phyloP scores from a whole-genome alignment of 495 filamentous ascomycete genomes.

The Parathielavia appendiculata region DNA sequence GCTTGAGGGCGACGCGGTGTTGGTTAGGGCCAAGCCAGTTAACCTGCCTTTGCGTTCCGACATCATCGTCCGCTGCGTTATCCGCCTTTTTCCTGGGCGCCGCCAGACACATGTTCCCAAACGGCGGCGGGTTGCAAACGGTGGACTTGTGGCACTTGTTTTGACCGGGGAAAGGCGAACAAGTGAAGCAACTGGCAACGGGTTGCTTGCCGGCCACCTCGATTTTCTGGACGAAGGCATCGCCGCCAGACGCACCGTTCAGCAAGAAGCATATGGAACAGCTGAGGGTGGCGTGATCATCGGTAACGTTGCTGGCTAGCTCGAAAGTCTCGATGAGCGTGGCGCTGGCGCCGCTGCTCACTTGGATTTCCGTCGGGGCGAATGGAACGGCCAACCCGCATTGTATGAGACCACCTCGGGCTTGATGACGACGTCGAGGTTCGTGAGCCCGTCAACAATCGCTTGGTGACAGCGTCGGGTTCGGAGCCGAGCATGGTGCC shows the following conservation, averaged over 20 bases:
- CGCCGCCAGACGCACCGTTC: background rate
- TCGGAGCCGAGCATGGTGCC: background rate
- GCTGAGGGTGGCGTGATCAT: background rate
- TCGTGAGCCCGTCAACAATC: background rate
- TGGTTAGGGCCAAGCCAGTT: too few species aligned
- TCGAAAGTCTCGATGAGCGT: background rate
- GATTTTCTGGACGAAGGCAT: background rate
- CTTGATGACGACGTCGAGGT: background rate
- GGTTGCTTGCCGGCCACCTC: too few species aligned
- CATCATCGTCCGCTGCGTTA: too few species aligned
- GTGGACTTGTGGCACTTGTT: too few species aligned
- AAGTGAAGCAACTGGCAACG: too few species aligned
- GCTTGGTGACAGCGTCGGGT: background rate
- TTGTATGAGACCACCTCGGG: background rate
- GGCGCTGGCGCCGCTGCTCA: background rate
- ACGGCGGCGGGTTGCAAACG: too few species aligned
- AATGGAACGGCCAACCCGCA: background rate
- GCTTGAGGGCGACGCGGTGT: too few species aligned
- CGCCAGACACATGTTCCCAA: too few species aligned
- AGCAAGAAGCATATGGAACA: background rate
- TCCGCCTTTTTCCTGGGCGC: too few species aligned
- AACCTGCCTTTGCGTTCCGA: too few species aligned
- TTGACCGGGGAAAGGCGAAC: too few species aligned
- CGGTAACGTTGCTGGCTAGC: background rate
- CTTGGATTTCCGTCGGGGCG: background rate